These are phyloP conservation scores for Proteromonas lacertae DNA, from an alignment of 352 stramenopile species.

Conservation along the genomic window DNA sequence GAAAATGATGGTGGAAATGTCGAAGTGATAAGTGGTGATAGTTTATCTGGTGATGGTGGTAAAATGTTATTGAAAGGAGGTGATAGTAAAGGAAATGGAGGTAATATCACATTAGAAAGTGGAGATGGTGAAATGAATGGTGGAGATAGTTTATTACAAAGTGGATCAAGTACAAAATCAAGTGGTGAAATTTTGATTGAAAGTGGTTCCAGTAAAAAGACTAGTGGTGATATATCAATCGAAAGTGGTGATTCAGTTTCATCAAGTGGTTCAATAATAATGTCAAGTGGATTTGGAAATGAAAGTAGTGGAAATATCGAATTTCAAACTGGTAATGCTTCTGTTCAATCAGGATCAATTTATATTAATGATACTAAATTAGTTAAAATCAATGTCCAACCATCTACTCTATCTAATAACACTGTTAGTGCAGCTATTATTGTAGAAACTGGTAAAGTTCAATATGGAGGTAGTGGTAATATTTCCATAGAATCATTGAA, in stretches of 20 bases:
- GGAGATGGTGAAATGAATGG: not conserved
- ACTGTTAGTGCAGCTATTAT: constrained; percentile 1
- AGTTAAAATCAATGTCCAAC: not conserved
- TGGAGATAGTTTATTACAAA: not conserved
- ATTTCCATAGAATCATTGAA: no score
- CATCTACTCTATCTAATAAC: not conserved
- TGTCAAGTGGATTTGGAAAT: not conserved
- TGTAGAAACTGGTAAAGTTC: constrained; percentile 1
- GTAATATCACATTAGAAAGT: not conserved
- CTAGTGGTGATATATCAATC: not conserved
- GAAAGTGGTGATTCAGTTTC: not conserved
- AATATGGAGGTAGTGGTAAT: no score
- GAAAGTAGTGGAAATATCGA: not conserved
- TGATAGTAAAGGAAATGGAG: not conserved
- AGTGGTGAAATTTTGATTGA: not conserved
- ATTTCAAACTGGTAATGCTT: not conserved
- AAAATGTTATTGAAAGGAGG: not conserved
- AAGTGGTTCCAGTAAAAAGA: not conserved
- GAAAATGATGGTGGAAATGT: constrained; percentile 23
- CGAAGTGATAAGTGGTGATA: constrained; percentile 17
- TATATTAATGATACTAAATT: not conserved
- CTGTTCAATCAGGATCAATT: not conserved
- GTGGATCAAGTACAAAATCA: not conserved
- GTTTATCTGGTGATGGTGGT: constrained; percentile 19
- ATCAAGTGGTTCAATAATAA: not conserved